These are phyloP conservation scores for Macadamia tetraphylla DNA, from an alignment of 164 flowering plant genomes.

Conservation along the genomic window DNA sequence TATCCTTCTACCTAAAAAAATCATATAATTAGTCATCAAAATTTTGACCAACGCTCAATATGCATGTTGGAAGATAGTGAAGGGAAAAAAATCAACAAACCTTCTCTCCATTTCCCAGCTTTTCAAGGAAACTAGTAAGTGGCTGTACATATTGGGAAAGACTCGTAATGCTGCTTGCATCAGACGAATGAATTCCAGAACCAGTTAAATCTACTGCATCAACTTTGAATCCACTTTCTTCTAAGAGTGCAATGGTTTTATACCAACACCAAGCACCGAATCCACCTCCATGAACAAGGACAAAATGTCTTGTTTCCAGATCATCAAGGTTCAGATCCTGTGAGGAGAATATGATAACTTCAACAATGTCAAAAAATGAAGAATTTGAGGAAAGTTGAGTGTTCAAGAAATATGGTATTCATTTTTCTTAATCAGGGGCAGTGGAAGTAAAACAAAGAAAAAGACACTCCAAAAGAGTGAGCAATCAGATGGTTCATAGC, in stretches of 20 bases:
- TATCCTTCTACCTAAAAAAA: too few species aligned
- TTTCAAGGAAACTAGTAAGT: slow-evolving; percentile 59
- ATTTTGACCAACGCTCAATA: background rate
- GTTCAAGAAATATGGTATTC: background rate
- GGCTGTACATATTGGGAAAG: slow-evolving; percentile 86
- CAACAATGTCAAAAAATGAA: background rate
- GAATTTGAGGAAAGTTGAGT: background rate
- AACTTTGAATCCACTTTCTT: slow-evolving; percentile 78
- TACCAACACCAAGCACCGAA: slow-evolving; percentile 99
- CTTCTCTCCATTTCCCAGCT: slow-evolving; percentile 70
- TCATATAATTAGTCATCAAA: too few species aligned
- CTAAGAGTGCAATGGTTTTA: slow-evolving; percentile 83
- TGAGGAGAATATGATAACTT: slow-evolving; percentile 1
- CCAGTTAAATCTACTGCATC: slow-evolving; percentile 88
- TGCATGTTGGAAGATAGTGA: background rate
- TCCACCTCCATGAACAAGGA: slow-evolving; percentile 98
- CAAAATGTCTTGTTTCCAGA: slow-evolving; percentile 69
- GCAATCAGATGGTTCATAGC: background rate
- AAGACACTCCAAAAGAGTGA: background rate
- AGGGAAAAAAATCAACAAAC: slow-evolving; percentile 27
- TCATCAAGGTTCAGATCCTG: slow-evolving; percentile 70
- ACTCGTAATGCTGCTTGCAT: slow-evolving; percentile 68
- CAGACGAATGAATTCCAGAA: slow-evolving; percentile 77
- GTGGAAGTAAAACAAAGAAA: background rate
- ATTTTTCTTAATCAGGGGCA: background rate